Percentiles rank a stretch among this genome's conserved stretches.
These are phyloP conservation scores for Exophiala aquamarina DNA, from an alignment of 2,329 filamentous ascomycete genomes.

Conservation along the genomic window DNA sequence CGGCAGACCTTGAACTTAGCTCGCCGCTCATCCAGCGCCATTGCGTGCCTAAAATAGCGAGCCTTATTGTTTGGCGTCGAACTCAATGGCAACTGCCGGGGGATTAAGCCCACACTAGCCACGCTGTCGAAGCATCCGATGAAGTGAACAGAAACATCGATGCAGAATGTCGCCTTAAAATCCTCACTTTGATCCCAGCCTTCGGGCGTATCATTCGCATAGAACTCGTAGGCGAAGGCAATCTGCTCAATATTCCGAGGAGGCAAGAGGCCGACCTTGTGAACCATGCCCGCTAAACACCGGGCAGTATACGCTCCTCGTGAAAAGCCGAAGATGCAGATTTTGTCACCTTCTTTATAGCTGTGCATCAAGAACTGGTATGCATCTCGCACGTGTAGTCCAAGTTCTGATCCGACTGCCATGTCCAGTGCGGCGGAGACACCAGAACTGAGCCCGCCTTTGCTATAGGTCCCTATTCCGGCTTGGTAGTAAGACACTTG, in stretches of 20 bases:
- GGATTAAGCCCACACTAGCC: conserved; percentile 45
- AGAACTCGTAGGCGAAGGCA: conserved; percentile 46
- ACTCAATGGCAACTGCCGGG: conserved; percentile 37
- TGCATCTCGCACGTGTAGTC: conserved; percentile 53
- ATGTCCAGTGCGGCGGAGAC: conserved; percentile 43
- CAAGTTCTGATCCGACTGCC: conserved; percentile 45
- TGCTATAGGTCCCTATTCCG: conserved; percentile 47
- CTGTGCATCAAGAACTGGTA: conserved; percentile 58
- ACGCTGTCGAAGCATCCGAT: conserved; percentile 58
- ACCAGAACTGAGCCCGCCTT: conserved; percentile 38
- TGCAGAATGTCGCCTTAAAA: conserved; percentile 49
- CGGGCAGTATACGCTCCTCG: conserved; percentile 56
- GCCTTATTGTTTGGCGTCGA: conserved; percentile 40
- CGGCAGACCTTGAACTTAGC: conserved; percentile 54
- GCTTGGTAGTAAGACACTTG: conserved; percentile 44
- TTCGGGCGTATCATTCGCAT: conserved; percentile 40
- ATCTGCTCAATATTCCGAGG: conserved; percentile 39
- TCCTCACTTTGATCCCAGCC: conserved; percentile 43
- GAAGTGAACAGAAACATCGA: conserved; percentile 47
- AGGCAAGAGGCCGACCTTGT: conserved; percentile 50
- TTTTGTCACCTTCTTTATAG: conserved; percentile 51
- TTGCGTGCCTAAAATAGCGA: conserved; percentile 51
- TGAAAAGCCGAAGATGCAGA: conserved; percentile 58
- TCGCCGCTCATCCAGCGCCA: conserved; percentile 55
- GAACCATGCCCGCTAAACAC: conserved; percentile 54